phyloP scores from a whole-genome alignment of 2,329 filamentous ascomycete species.

The Fusarium coicis region DNA sequence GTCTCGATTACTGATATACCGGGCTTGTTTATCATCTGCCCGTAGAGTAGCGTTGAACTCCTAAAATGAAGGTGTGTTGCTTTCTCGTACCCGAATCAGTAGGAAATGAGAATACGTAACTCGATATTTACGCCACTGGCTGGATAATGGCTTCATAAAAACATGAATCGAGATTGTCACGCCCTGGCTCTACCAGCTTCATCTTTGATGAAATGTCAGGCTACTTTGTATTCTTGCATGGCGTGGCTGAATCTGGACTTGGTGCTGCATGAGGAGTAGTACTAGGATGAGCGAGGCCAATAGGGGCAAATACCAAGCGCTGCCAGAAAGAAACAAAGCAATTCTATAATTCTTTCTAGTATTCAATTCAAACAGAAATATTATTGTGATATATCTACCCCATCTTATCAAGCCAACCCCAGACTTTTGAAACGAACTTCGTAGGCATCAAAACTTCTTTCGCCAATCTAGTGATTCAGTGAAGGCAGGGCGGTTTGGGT shows the following conservation, averaged over 20 bases:
- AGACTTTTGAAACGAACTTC: background rate
- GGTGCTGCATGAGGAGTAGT: background rate
- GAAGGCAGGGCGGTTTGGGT: too few species aligned
- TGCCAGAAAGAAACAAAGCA: fast-evolving
- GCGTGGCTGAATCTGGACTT: background rate
- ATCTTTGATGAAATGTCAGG: fast-evolving
- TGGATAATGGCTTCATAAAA: background rate
- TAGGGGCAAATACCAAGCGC: background rate
- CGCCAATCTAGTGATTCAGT: too few species aligned
- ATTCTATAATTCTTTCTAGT: background rate
- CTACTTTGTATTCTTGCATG: background rate
- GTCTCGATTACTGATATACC: background rate
- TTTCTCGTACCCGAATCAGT: background rate
- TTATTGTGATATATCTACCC: background rate
- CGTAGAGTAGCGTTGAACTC: background rate
- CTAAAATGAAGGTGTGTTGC: background rate
- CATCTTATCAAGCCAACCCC: background rate
- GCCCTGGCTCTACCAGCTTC: background rate
- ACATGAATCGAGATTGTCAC: background rate
- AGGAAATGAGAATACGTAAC: background rate
- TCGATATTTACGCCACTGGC: background rate
- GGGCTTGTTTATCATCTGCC: background rate
- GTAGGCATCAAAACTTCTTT: background rate
- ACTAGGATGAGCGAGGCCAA: background rate
- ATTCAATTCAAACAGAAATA: too few species aligned